phyloP scores from a whole-genome alignment of 129 eudicot species.

The Deinandra increscens region DNA sequence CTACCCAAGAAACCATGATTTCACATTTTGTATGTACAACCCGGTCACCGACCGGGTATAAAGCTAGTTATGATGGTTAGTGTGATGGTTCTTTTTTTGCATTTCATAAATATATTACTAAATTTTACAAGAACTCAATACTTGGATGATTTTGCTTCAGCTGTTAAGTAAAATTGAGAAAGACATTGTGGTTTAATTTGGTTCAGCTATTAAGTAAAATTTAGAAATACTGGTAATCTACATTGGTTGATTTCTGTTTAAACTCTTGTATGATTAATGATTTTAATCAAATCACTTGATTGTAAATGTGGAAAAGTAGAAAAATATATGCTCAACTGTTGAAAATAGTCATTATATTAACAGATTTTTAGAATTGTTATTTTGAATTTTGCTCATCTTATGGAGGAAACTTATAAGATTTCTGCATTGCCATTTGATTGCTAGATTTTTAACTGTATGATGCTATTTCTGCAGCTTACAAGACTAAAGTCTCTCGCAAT shows the following conservation, averaged over 20 bases:
- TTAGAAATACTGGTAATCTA: too few relatives aligned
- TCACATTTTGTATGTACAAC: too few relatives aligned
- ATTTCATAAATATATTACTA: too few relatives aligned
- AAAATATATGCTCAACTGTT: neutral
- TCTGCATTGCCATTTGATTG: neutral
- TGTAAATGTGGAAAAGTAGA: neutral
- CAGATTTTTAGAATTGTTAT: neutral
- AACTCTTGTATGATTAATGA: neutral
- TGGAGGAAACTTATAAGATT: neutral
- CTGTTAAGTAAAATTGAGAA: too few relatives aligned
- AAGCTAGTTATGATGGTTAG: too few relatives aligned
- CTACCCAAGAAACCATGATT: too few relatives aligned
- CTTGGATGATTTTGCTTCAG: too few relatives aligned
- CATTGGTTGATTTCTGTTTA: neutral
- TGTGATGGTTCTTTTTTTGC: too few relatives aligned
- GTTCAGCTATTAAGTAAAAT: neutral
- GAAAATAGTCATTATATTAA: neutral
- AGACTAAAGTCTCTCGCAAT: conserved; percentile 78
- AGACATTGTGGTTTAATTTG: neutral
- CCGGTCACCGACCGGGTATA: too few relatives aligned
- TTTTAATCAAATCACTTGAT: neutral
- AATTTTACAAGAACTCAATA: too few relatives aligned
- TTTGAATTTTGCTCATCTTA: neutral
- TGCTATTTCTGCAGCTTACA: conserved; percentile 52
- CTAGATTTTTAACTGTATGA: neutral